Evolutionary conservation across 2,329 filamentous ascomycete species (phyloP), one percentile per base, ranked within the genome.

Genomic region (Dactylellina cionopaga): DNA sequence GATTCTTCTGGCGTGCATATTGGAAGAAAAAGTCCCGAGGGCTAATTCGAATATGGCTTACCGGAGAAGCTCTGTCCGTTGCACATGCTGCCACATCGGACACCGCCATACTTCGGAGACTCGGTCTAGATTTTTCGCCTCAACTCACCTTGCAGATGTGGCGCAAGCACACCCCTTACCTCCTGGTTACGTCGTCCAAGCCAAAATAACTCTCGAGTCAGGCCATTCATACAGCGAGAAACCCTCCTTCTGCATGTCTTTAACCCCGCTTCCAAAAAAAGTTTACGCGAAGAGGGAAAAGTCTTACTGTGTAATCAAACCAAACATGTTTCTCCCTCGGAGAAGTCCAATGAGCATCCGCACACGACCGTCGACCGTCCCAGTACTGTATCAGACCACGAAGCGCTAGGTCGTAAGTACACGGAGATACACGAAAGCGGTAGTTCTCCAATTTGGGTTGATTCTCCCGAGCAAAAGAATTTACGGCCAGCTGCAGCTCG

Each of bases 91-190:
- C 17, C 43, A 17, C 68, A 59, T 60, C 59, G 66, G 49, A 55
- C 66, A 72, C 66, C 66, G 68, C 59, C 68, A 65, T 58, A 44
- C 13, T 39, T 65, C 58, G 66, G 66, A 71, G 66, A 29, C 43
- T 46, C 27, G 68, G 59, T 65, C 68, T 72, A 72, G 68, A 72
- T 46, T 71, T 43, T 43, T 17, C 58, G 47, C 49, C 60, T 54
- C 37, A 49, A 31, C 37, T 59, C 65, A 59, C 39, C 41, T 63
- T 70, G 58, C 58, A 60, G 31, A 29, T 71, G 66, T 71, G 66
- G 66, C 66, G 66, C 66, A 71, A 52, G 35, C 31, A 51, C 33
- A 13, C 41, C 56, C 41, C 29, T 15, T 47, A 39, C 37, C 31
- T 7, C 17, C 19, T 31, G 22, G 51, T 66, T 66, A 66, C 62